phyloP scores from a whole-genome alignment of 2,329 filamentous ascomycete genomes.

The Emydomyces testavorans region DNA sequence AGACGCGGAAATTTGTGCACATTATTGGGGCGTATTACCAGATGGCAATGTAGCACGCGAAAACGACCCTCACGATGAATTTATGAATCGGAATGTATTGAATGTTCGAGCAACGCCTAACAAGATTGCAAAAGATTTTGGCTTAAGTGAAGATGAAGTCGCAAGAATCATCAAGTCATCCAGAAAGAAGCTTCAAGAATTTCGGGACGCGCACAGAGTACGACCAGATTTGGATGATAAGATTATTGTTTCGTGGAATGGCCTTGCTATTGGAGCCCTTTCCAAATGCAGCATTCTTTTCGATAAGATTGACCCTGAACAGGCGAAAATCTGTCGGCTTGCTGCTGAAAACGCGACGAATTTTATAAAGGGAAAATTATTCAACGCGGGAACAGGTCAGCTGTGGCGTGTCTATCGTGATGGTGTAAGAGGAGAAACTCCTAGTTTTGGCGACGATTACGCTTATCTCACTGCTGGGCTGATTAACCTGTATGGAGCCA shows the following conservation, averaged over 20 bases:
- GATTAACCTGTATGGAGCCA: constrained; percentile 72
- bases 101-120: constrained; percentile 56
- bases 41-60: constrained; percentile 76
- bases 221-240: constrained; percentile 77
- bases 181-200: constrained; percentile 54
- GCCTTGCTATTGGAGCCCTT: constrained; percentile 73
- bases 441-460: constrained; percentile 87
- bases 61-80: constrained; percentile 84
- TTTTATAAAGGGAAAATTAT: constrained; percentile 65
- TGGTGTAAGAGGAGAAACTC: constrained; percentile 49
- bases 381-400: constrained; percentile 49
- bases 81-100: constrained; percentile 85
- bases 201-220: constrained; percentile 62
- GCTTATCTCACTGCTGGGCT: constrained; percentile 76
- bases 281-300: constrained; percentile 61
- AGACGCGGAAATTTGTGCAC: constrained; percentile 61
- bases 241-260: constrained; percentile 77
- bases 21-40: constrained; percentile 71
- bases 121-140: constrained; percentile 64
- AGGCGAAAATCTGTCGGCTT: constrained; percentile 49
- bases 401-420: constrained; percentile 66
- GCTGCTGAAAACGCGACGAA: constrained; percentile 56
- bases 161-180: constrained; percentile 55
- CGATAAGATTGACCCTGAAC: constrained; percentile 46
- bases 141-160: constrained; percentile 57